Conservation (phyloP, 164 flowering plant species). For the Annona cherimola region DNA sequence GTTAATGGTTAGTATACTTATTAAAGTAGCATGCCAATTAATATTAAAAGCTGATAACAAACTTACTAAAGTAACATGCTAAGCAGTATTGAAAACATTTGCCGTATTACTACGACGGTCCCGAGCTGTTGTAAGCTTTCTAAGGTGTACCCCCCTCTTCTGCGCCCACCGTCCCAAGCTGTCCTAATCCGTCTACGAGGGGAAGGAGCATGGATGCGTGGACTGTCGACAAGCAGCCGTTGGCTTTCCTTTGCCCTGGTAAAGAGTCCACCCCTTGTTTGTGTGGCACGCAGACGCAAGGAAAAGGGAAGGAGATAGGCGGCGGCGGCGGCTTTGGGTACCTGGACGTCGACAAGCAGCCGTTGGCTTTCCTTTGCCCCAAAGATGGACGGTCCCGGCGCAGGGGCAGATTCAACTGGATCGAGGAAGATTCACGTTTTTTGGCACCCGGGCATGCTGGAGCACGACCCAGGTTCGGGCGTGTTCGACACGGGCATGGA, state of each 20-base stretch:
- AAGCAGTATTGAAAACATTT: no score
- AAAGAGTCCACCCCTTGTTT: no score
- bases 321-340: neutral
- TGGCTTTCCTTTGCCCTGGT: neutral
- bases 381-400: conserved; percentile 6
- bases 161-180: no score
- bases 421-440: conserved; percentile 47
- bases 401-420: neutral
- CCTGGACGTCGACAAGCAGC: neutral
- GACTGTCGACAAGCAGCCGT: neutral
- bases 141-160: no score
- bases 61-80: no score
- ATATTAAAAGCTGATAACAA: no score
- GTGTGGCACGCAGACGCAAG: neutral
- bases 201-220: neutral
- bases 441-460: conserved; percentile 85
- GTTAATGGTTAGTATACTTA: no score
- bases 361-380: neutral
- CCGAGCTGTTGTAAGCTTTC: no score
- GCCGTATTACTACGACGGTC: no score
- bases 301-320: neutral
- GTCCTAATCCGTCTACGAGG: no score
- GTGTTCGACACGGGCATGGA: conserved; percentile 72
- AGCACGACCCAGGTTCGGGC: conserved; percentile 67
- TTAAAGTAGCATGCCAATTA: no score